Percentiles rank a stretch among this genome's conserved stretches.
Conservation (phyloP, 2,329 filamentous ascomycete genomes). For the Cordyceps javanica region DNA sequence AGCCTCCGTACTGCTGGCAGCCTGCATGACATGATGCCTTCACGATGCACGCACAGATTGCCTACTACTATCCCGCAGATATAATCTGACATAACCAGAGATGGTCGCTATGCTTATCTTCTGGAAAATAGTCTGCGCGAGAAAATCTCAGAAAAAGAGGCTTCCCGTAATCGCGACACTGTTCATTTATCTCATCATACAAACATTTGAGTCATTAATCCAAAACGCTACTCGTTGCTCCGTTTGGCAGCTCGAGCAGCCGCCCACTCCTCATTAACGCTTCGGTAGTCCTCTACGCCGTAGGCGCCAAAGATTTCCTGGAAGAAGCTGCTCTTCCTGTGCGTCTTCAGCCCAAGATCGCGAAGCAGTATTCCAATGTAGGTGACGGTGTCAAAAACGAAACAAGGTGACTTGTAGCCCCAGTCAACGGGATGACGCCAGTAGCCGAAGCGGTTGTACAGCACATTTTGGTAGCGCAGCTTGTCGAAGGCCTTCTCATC, state of each 20-base stretch:
- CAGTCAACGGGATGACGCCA: constrained; percentile 64
- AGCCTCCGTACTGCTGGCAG: not conserved
- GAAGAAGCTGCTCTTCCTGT: constrained; percentile 45
- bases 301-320: constrained; percentile 48
- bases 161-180: not conserved
- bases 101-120: too few relatives aligned
- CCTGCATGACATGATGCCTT: not conserved
- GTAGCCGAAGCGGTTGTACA: constrained; percentile 61
- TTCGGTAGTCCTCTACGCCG: constrained; percentile 46
- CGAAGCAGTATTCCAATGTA: constrained; percentile 61
- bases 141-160: too few relatives aligned
- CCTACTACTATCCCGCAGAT: too few relatives aligned
- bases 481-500: constrained; percentile 28
- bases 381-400: constrained; percentile 68
- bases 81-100: too few relatives aligned
- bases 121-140: too few relatives aligned
- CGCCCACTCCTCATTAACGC: constrained; percentile 6
- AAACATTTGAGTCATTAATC: not conserved
- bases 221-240: not conserved
- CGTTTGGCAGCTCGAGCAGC: not conserved
- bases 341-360: constrained; percentile 55
- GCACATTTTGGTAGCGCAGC: constrained; percentile 48
- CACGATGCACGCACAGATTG: not conserved
- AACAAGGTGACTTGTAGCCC: constrained; percentile 56
- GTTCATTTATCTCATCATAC: not conserved